Base-by-base conservation (phyloP, 2,329 filamentous ascomycete genomes). In the Arachnomyces sp. region DNA sequence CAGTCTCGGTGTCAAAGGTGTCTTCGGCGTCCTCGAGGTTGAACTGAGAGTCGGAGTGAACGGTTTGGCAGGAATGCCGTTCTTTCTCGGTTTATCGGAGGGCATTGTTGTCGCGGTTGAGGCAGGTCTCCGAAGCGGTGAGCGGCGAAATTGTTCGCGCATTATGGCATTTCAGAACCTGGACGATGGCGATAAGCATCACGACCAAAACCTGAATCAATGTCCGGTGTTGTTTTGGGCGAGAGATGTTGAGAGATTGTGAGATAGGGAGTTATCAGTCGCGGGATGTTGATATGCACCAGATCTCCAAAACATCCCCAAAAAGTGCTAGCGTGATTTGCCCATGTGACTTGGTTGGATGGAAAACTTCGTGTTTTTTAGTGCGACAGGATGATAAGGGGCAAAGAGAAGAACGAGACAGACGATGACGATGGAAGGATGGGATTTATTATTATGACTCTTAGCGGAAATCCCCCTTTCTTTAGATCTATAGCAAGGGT, bases 31-130 rank as follows among this genome's bases (percentile, higher is more conserved):
- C 42, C 73, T 79, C 51, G 74, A 69, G 34, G 73, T 76, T 34
- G 77, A 68, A 60, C 72, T 75, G 53, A 88, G 76, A 43, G 79
- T 74, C 39, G 85, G 83, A 66, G 81, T 81, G 55, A 82, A 72
- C 31, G 80, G 76, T 66, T 70, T 68, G 59, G 55, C 56, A 54
- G 69, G 66, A 55, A 67, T 68, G 59, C 60, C 62, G 54, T 63
- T 64, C 60, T 67, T 67, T 63, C 64, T 67, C 38, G 67, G 70
- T 65, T 70, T 73, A 63, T 75, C 70, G 57, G 61, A 60, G 45
- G 64, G 64, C 62, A 75, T 68, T 57, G 68, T 65, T 54, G 58
- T 48, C 53, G 56, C 51, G 50, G 43, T 38, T 44, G 39, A 39
- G 41, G 38, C 43, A 40, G 49, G 49, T 47, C 44, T 48, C 55